Evolutionary conservation across 768 basidiomycete species (phyloP).

Genomic region (Podaxis sp.): DNA sequence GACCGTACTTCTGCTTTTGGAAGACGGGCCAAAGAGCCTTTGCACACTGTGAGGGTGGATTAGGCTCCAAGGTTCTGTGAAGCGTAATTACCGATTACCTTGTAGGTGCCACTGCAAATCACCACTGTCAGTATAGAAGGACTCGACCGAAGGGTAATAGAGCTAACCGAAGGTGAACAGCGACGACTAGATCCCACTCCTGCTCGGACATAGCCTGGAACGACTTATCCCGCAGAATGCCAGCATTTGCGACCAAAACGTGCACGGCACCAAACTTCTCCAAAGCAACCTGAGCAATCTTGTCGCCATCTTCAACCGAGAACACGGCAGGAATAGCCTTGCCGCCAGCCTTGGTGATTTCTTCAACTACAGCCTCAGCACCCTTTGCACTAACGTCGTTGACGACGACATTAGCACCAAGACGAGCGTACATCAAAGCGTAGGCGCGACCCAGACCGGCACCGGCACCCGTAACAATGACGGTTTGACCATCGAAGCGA

Average conservation of each 20-base stretch:
- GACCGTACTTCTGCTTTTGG: conserved; percentile 94
- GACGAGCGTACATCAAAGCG: conserved; percentile 85
- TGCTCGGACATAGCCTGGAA: conserved; percentile 86
- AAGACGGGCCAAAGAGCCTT: conserved; percentile 97
- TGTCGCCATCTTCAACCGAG: conserved; percentile 90
- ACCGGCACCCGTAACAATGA: conserved; percentile 93
- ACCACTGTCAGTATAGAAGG: conserved; percentile 8
- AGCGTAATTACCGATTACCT: conserved; percentile 42
- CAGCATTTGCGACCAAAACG: conserved; percentile 89
- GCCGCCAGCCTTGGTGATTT: conserved; percentile 84
- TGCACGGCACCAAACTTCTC: conserved; percentile 89
- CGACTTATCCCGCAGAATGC: conserved; percentile 91
- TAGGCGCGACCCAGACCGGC: conserved; percentile 93
- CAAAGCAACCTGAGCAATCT: conserved; percentile 82
- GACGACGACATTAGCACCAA: conserved; percentile 96
- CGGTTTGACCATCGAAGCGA: conserved; percentile 86
- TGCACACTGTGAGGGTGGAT: conserved; percentile 58
- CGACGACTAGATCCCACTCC: conserved; percentile 93
- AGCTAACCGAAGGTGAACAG: conserved; percentile 73
- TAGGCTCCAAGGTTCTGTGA: not conserved
- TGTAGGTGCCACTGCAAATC: conserved; percentile 74
- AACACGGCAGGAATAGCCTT: conserved; percentile 81
- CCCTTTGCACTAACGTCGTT: conserved; percentile 92
- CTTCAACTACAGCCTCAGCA: conserved; percentile 82
- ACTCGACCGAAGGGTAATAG: conserved; percentile 8